Evolutionary conservation across 192 early-diverging fungal species (phyloP), one percentile per base, ranked within the genome.

Genomic region (Umbelopsis ramanniana): DNA sequence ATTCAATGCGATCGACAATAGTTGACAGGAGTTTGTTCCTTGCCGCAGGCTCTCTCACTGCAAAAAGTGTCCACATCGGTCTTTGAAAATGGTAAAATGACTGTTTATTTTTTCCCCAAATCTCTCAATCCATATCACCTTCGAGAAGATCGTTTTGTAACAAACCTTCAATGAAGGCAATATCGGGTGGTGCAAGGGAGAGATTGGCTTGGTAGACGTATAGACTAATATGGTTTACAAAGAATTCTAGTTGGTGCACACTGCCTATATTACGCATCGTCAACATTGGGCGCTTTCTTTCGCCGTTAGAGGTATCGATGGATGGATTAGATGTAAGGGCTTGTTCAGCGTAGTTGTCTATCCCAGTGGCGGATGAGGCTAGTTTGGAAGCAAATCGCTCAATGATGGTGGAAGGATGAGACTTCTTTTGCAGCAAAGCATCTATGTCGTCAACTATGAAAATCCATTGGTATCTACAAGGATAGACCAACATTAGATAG

Each of bases 401-500:
- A 14, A 63, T 63, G 6, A 63, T 63, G 17, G 57, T 29, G 33
- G 57, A 19, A 37, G 57, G n/a, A 5, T 22, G n/a, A 2, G 23
- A 22, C 35, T 26, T 29, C 57, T 63, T 63, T 37, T 63, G 57
- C 33, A 63, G 57, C 23, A 91, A 79, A 7, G 89, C 85, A 37
- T 94, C 93, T 23, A 93, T 84, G 4, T 93, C 93, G 60, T 97
- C 95, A 2, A 89, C 87, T 57, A 96, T 91, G 72, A 97, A 97
- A 15, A 97, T 94, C 96, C 96, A 97, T 85, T 97, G 93, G 71
- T 95, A 93, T 47, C 92, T 93, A 63, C 15, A 3, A 14, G 14
- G 46, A 52, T 19, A 46, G 10, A 67, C 57, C 23, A n/a, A 73
- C 54, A 33, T 24, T 6, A 33, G 38, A 6, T 3, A 40, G 4